Base-by-base conservation (phyloP, 2,329 filamentous ascomycete genomes). In the Penicillium sp. region DNA sequence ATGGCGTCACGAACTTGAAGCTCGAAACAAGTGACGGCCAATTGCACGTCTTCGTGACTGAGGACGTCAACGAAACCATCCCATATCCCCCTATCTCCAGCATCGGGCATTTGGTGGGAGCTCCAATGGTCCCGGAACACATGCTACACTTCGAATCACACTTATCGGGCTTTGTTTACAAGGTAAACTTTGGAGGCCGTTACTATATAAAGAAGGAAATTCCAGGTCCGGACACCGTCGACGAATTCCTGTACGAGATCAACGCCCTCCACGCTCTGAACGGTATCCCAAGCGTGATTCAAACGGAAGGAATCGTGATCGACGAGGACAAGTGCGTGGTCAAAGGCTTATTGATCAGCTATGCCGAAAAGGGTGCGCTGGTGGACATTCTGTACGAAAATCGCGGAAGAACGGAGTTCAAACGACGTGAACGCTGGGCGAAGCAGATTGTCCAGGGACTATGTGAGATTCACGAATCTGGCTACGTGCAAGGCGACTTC, bases 141-240 rank as follows among this genome's bases (percentile, higher is more conserved):
- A 85, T 91, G 36, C 79, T 99, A 34, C 80, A 85, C 40, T 97
- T 99, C 66, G 90, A 95, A 62, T 90, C 91, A 1, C 94, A 99
- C 76, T 85, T 97, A 71, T 97, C 93, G 21, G 94, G 94, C 1
- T 99, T 97, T 70, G 94, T 97, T 16, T 99, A 97, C 81, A 96
- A 95, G 71, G 91, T 99, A 53, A 82, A 79, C 13, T 84, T 92
- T 34, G 79, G 84, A 54, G 86, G 84, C 9, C 77, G 82, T 54
- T 78, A 85, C 1, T 88, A 92, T 65, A 96, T 99, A 75, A 97
- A 97, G 74, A 99, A 99, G 72, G 94, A 99, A 69, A 97, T 99
- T 14, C 94, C 94, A 0, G 92, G 93, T 1, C 93, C 92, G 2
- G 93, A 97, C 66, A 94, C 91, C 0, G 88, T 97, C 18, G 93